Evolutionary conservation across 1,284 basidiomycete genomes (phyloP), one percentile per base, ranked within the genome.

Genomic region (Ustilago vetiveriae): DNA sequence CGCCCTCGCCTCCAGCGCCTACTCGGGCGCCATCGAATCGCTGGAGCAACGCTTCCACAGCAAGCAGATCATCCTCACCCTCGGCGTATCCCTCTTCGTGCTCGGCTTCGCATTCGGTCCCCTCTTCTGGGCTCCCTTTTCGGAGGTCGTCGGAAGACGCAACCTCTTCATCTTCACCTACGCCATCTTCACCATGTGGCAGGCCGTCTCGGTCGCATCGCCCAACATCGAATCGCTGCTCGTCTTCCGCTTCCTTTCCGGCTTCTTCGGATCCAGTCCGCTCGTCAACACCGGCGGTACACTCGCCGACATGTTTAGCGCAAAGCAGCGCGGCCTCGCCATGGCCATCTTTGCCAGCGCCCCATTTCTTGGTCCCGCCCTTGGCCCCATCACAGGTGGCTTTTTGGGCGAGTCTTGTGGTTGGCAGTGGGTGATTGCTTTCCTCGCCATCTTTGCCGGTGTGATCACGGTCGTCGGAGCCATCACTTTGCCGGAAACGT

Each of bases 381-480:
- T 37, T 13, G 36, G 36, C 9, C 36, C 36, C 6, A 78, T 82
- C 47, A 67, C 71, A 44, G 77, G 81, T 21, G 76, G 80, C 7
- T 83, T 80, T 75, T 86, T 88, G 66, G 70, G 81, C 13, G 84
- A 85, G 16, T 74, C 83, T 0, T 84, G 83, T 5, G 82, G 75
- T 30, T 92, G 88, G 88, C 85, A 88, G 42, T 91, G 89, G 90
- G 74, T 89, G 10, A 92, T 88, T 83, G 92, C 88, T 88, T 84
- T 90, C 40, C 80, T 90, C 27, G 84, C 89, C 7, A 85, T 88
- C 32, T 92, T 92, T 72, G 82, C 85, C 21, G 86, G 84, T 17
- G 66, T 83, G 17, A 85, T 85, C 67, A 84, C 85, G 56, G 16
- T 88, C 9, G 45, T 86, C 21, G 86, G 90, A 53, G 50, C 90